Conservation (phyloP, 2,329 filamentous ascomycete species). For the Phialocephala sp. region DNA sequence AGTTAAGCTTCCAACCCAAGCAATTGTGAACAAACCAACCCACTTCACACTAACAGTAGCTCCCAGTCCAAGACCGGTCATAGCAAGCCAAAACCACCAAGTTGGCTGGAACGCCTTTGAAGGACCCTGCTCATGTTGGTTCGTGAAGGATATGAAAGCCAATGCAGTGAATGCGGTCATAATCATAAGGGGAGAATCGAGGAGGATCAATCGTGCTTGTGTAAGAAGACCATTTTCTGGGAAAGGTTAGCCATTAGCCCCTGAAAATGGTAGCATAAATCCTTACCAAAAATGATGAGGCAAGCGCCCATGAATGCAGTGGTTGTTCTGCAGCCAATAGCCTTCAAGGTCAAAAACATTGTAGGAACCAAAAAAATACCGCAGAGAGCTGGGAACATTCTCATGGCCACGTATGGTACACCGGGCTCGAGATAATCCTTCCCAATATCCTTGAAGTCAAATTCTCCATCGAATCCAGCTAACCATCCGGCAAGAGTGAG, state of each 20-base stretch:
- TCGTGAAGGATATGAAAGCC: constrained; percentile 90
- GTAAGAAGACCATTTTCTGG: constrained; percentile 94
- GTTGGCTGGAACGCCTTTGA: constrained; percentile 82
- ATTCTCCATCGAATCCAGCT: constrained; percentile 91
- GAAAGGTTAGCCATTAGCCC: constrained; percentile 32
- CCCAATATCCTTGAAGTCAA: constrained; percentile 99
- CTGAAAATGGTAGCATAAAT: constrained; percentile 21
- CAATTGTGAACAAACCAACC: constrained; percentile 98
- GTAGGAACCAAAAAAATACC: constrained; percentile 87
- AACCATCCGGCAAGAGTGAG: constrained; percentile 95
- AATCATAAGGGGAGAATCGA: constrained; percentile 92
- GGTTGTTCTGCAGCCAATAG: constrained; percentile 83
- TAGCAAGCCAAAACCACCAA: constrained; percentile 98
- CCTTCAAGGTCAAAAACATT: constrained; percentile 95
- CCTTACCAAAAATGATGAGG: constrained; percentile 85
- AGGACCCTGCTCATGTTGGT: constrained; percentile 94
- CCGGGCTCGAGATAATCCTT: constrained; percentile 96
- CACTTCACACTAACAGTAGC: constrained; percentile 96
- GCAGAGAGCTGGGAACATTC: constrained; percentile 86
- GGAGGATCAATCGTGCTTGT: constrained; percentile 91
- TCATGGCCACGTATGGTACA: constrained; percentile 98
- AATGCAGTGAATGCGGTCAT: constrained; percentile 92
- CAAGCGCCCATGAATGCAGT: constrained; percentile 84
- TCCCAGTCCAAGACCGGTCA: constrained; percentile 86
- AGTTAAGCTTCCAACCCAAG: constrained; percentile 94